These are phyloP conservation scores for Boletus sp. DNA, from an alignment of 1,284 basidiomycete genomes.

Conservation along the genomic window DNA sequence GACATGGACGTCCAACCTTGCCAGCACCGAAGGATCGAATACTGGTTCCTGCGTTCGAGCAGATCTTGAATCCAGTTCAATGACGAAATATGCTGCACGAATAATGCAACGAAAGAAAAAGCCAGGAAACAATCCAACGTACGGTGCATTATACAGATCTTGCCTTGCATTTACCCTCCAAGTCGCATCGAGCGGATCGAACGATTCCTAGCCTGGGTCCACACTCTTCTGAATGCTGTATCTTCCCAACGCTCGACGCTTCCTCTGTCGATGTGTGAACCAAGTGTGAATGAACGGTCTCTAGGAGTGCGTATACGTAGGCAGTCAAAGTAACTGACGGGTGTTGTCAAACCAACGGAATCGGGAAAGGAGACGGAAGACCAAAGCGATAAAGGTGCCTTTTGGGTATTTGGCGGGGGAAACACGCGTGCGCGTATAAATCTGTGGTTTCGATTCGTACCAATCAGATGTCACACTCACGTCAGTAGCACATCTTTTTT, in stretches of 20 bases:
- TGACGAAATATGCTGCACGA: background rate
- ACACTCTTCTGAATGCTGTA: conserved; percentile 53
- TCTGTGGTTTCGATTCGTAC: conserved; percentile 60
- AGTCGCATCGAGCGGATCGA: conserved; percentile 56
- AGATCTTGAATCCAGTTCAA: background rate
- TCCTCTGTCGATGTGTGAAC: conserved; percentile 76
- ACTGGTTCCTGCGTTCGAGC: conserved; percentile 47
- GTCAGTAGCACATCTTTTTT: conserved; percentile 57
- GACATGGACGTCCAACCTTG: conserved; percentile 75
- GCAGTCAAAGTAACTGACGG: conserved; percentile 74
- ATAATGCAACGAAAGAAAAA: background rate
- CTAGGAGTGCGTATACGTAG: conserved; percentile 73
- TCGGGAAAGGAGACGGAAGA: conserved; percentile 35
- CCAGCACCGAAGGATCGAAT: conserved; percentile 74
- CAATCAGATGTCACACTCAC: conserved; percentile 17
- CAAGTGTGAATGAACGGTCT: conserved; percentile 56
- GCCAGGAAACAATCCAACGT: conserved; percentile 17
- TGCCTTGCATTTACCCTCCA: conserved; percentile 51
- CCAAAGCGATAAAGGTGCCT: conserved; percentile 59
- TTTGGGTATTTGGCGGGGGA: conserved; percentile 49
- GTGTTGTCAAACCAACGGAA: conserved; percentile 51
- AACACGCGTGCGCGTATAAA: conserved; percentile 52
- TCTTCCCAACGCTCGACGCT: conserved; percentile 81
- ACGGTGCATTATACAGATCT: conserved; percentile 55
- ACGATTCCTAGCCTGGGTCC: conserved; percentile 56